Conservation (phyloP, 257 asterid genomes). For the Linderniella brevidens region DNA sequence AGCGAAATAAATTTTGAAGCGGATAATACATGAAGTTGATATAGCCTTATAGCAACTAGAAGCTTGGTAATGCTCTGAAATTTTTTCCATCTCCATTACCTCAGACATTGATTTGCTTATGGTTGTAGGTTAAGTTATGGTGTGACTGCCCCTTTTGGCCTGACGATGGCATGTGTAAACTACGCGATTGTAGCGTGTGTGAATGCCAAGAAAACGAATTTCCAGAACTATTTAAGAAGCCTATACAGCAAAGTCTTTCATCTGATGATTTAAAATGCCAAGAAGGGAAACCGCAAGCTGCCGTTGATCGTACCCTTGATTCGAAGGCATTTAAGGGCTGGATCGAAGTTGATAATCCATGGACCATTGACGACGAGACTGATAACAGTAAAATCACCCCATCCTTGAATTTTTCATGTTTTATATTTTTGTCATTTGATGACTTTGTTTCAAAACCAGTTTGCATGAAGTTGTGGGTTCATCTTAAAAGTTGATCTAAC, state of each 20-base stretch:
- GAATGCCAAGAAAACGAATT: conserved; percentile 62
- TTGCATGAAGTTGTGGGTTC: too few relatives aligned
- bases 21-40: too few relatives aligned
- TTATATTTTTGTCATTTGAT: too few relatives aligned
- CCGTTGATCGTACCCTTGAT: conserved; percentile 54
- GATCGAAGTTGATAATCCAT: conserved; percentile 49
- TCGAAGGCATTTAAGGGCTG: conserved; percentile 43
- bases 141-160: conserved; percentile 77
- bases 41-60: too few relatives aligned
- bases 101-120: too few relatives aligned
- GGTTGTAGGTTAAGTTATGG: conserved; percentile 41
- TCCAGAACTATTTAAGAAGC: conserved; percentile 29
- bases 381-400: conserved; percentile 28
- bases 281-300: conserved; percentile 43
- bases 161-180: conserved; percentile 44
- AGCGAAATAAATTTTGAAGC: too few relatives aligned
- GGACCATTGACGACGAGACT: conserved; percentile 55
- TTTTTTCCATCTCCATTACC: too few relatives aligned
- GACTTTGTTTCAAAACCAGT: too few relatives aligned
- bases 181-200: conserved; percentile 49
- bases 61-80: too few relatives aligned
- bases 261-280: conserved; percentile 33
- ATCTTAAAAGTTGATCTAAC: too few relatives aligned
- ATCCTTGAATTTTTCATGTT: too few relatives aligned
- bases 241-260: conserved; percentile 14